These are phyloP conservation scores for Zygosaccharomyces sapae DNA, from an alignment of 1,139 yeast species.

Conservation along the genomic window DNA sequence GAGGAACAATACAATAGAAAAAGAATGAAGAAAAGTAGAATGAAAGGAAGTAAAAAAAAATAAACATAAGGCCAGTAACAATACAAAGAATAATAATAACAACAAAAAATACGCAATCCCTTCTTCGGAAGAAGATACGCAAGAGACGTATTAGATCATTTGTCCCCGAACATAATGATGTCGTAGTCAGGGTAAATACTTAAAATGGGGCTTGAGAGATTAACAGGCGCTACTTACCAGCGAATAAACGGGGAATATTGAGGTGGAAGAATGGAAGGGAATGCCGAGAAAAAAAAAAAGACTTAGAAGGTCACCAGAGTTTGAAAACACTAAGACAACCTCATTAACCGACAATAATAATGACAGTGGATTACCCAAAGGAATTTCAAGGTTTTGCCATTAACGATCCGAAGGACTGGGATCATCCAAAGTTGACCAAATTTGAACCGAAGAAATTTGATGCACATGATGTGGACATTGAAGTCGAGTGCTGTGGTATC, in stretches of 20 bases:
- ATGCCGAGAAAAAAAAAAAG: not conserved
- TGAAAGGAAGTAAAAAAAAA: not conserved
- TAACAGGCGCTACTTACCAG: too few relatives aligned
- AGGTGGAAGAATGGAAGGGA: not conserved
- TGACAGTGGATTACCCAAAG: constrained; percentile 36
- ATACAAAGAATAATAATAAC: not conserved
- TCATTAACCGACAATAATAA: not conserved
- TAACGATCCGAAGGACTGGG: constrained; percentile 42
- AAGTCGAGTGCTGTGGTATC: constrained; percentile 47
- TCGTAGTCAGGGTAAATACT: too few relatives aligned
- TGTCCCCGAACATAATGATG: too few relatives aligned
- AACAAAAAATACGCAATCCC: not conserved
- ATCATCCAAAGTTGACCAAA: constrained; percentile 39
- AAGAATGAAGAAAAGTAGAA: constrained; percentile 1
- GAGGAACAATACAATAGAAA: not conserved
- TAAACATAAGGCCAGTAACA: not conserved
- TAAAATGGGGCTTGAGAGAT: too few relatives aligned
- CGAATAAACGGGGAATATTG: too few relatives aligned
- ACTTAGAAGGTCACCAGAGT: too few relatives aligned
- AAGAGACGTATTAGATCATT: too few relatives aligned
- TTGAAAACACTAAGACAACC: too few relatives aligned
- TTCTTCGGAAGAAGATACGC: too few relatives aligned
- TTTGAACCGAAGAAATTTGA: constrained; percentile 37
- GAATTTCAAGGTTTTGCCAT: constrained; percentile 47
- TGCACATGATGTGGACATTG: constrained; percentile 38